Percentiles rank a stretch among this genome's conserved stretches.
Evolutionary conservation across 2,329 filamentous ascomycete species (phyloP).

Genomic region (Aspergillus fumigatus): DNA sequence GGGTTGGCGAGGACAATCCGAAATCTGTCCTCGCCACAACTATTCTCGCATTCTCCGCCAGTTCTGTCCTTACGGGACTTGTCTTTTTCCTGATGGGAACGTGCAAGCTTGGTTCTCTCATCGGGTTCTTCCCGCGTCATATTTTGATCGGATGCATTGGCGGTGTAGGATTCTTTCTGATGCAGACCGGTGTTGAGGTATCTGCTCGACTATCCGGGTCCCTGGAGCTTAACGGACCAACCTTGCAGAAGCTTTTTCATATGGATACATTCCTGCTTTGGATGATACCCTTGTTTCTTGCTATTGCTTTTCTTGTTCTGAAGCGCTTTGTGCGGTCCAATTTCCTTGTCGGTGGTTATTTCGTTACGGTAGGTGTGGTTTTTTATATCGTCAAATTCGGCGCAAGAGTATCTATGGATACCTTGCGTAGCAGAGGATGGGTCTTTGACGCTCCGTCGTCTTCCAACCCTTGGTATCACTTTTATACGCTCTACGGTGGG

Average conservation of each 20-base stretch:
- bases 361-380: conserved; percentile 69
- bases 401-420: conserved; percentile 61
- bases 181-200: conserved; percentile 89
- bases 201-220: conserved; percentile 83
- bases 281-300: conserved; percentile 72
- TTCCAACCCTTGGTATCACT: conserved; percentile 92
- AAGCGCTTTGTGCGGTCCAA: conserved; percentile 75
- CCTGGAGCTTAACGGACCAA: conserved; percentile 74
- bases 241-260: conserved; percentile 68
- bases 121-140: conserved; percentile 94
- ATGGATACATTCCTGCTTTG: conserved; percentile 75
- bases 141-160: conserved; percentile 97
- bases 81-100: conserved; percentile 90
- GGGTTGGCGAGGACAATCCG: conserved; percentile 73
- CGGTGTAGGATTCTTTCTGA: conserved; percentile 90
- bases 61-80: conserved; percentile 82
- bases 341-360: conserved; percentile 81
- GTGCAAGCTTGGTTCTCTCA: conserved; percentile 83
- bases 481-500: conserved; percentile 91
- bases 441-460: conserved; percentile 82
- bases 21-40: conserved; percentile 90
- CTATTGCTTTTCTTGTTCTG: conserved; percentile 69
- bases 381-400: conserved; percentile 44
- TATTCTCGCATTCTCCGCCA: conserved; percentile 84
- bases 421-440: conserved; percentile 73